Evolutionary conservation across 2,329 filamentous ascomycete species (phyloP).

Genomic region (Venturia asperata): DNA sequence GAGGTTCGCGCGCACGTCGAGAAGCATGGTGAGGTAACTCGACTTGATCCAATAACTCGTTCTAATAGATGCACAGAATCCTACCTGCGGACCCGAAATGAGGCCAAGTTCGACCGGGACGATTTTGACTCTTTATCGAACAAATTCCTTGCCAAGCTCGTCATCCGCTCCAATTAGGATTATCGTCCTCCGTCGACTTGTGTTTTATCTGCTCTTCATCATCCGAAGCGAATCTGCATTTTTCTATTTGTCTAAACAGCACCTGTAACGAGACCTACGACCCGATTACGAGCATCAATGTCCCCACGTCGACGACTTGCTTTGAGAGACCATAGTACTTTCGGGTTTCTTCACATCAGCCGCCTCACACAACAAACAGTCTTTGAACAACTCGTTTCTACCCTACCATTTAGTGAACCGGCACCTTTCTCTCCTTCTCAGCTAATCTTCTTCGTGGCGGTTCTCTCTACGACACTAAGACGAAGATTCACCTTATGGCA

Average conservation of each 20-base stretch:
- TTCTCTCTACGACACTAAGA: background rate
- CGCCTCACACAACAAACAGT: background rate
- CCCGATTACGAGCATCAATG: conserved; percentile 11
- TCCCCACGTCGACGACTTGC: background rate
- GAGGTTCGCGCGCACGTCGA: conserved; percentile 88
- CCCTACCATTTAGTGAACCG: background rate
- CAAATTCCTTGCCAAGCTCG: conserved; percentile 93
- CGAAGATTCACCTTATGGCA: background rate
- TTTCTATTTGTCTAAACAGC: conserved; percentile 10
- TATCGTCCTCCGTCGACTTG: background rate
- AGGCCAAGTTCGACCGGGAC: conserved; percentile 76
- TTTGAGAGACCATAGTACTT: background rate
- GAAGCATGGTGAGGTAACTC: conserved; percentile 70
- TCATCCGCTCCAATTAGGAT: conserved; percentile 73
- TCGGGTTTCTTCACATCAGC: background rate
- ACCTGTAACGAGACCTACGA: conserved; percentile 12
- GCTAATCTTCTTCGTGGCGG: background rate
- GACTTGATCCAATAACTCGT: background rate
- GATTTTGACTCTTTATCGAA: conserved; percentile 95
- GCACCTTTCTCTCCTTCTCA: background rate
- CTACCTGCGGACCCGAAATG: conserved; percentile 74
- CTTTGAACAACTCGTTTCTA: conserved; percentile 3
- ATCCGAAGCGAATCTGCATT: background rate
- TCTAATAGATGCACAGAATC: conserved; percentile 51
- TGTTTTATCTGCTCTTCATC: background rate